phyloP scores from a whole-genome alignment of 805 yeast species.

The Wickerhamomyces tratensis region DNA sequence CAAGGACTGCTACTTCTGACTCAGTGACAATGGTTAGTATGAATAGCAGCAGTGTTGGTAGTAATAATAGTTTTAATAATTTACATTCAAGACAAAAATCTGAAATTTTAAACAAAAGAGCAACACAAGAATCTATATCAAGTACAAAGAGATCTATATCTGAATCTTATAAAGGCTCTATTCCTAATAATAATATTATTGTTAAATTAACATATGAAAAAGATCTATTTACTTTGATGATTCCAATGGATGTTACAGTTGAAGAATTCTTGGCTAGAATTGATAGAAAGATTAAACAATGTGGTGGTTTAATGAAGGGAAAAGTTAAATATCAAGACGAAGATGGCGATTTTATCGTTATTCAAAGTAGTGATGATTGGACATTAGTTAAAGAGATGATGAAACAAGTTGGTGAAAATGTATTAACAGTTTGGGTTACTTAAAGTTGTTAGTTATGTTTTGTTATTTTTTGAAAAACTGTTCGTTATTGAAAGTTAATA shows the following conservation, averaged over 20 bases:
- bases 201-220: constrained; percentile 32
- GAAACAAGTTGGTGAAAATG: constrained; percentile 38
- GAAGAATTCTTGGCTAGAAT: constrained; percentile 48
- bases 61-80: background rate
- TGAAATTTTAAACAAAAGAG: constrained; percentile 14
- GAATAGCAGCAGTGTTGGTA: background rate
- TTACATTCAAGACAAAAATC: constrained; percentile 19
- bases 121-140: constrained; percentile 17
- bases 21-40: background rate
- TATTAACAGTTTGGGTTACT: constrained; percentile 31
- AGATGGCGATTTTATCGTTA: constrained; percentile 86
- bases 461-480: background rate
- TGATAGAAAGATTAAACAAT: constrained; percentile 42
- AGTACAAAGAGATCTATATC: constrained; percentile 26
- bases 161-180: constrained; percentile 27
- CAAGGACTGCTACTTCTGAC: constrained; percentile 7
- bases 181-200: constrained; percentile 27
- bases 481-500: no score
- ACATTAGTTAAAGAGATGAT: constrained; percentile 68
- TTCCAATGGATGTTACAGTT: constrained; percentile 41
- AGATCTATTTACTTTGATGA: constrained; percentile 55
- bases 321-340: constrained; percentile 83
- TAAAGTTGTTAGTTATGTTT: constrained; percentile 6
- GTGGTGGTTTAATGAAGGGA: constrained; percentile 36
- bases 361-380: constrained; percentile 86